A percentile compares a stretch with the other conserved stretches of the same genome.
Conservation (phyloP, 2,329 filamentous ascomycete species). For the Fusarium sulawesiense region DNA sequence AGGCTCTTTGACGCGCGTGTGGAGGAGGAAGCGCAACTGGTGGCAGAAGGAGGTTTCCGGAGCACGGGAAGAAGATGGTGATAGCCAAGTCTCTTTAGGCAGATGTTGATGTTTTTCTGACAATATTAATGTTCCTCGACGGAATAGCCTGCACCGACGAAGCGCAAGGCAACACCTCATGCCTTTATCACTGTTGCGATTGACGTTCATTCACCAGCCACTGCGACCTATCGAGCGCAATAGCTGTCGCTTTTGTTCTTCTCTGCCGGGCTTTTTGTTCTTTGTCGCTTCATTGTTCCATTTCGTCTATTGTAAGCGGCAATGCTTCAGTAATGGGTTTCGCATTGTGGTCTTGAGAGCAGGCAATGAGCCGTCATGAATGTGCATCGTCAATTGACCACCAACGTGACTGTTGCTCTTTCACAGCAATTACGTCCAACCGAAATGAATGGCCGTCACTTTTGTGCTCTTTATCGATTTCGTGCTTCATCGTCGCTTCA, state of each 20-base stretch:
- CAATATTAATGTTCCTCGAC: too few species aligned
- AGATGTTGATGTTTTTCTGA: neutral
- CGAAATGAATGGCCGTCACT: too few species aligned
- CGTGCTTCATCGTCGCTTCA: too few species aligned
- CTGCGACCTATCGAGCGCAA: neutral
- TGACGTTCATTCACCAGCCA: neutral
- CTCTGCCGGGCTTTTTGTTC: neutral
- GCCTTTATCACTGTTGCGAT: neutral
- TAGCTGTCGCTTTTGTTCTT: too few species aligned
- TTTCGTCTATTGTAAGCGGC: fast-evolving
- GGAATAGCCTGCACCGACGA: neutral
- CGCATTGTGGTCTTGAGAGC: neutral
- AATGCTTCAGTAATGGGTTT: neutral
- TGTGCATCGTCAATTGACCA: neutral
- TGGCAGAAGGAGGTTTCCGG: neutral
- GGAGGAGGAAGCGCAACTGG: neutral
- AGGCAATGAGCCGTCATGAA: neutral
- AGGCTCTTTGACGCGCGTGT: too few species aligned
- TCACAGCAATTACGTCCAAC: neutral
- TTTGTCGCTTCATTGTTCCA: fast-evolving
- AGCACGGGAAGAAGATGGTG: neutral
- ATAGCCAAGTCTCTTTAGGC: too few species aligned
- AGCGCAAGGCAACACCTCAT: neutral
- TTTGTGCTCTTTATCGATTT: too few species aligned
- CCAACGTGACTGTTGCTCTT: neutral